A percentile compares a stretch with the other conserved stretches of the same genome.
Evolutionary conservation across 2,329 filamentous ascomycete genomes (phyloP).

Genomic region (Fusarium drepaniforme): DNA sequence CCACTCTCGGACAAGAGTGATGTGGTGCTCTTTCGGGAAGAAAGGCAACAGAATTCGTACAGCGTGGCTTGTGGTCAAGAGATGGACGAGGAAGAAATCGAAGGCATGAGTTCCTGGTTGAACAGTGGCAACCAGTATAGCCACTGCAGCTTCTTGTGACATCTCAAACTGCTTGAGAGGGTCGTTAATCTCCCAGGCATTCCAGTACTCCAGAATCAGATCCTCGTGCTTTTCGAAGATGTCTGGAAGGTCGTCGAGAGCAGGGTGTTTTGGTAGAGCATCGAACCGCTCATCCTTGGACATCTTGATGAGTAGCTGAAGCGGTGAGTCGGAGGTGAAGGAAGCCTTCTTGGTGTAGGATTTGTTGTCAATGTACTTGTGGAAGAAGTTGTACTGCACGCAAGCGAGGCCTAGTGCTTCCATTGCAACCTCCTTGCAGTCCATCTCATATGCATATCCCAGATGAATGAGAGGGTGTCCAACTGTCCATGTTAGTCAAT

Average conservation of each 20-base stretch:
- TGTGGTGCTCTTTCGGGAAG: conserved; percentile 79
- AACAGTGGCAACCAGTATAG: conserved; percentile 72
- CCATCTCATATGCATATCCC: conserved; percentile 92
- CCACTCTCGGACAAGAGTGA: conserved; percentile 85
- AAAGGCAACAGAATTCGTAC: conserved; percentile 86
- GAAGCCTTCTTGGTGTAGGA: conserved; percentile 76
- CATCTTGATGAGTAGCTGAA: conserved; percentile 79
- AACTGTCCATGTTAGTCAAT: conserved; percentile 63
- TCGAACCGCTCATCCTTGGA: conserved; percentile 78
- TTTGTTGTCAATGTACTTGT: conserved; percentile 78
- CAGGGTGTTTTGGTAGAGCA: conserved; percentile 69
- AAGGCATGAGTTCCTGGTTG: conserved; percentile 72
- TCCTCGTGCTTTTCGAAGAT: conserved; percentile 78
- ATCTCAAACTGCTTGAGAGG: conserved; percentile 81
- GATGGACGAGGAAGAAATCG: conserved; percentile 86
- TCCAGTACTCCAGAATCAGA: conserved; percentile 88
- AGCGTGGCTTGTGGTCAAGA: conserved; percentile 89
- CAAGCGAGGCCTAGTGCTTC: conserved; percentile 83
- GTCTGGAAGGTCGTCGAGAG: conserved; percentile 71
- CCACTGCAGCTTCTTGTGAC: conserved; percentile 72
- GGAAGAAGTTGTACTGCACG: conserved; percentile 68
- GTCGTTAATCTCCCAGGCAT: conserved; percentile 81
- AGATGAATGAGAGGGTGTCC: conserved; percentile 95
- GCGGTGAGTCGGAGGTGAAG: conserved; percentile 70
- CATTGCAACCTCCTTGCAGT: conserved; percentile 86